Evolutionary conservation across 2,329 filamentous ascomycete species (phyloP).

Genomic region (Claviceps sp.): DNA sequence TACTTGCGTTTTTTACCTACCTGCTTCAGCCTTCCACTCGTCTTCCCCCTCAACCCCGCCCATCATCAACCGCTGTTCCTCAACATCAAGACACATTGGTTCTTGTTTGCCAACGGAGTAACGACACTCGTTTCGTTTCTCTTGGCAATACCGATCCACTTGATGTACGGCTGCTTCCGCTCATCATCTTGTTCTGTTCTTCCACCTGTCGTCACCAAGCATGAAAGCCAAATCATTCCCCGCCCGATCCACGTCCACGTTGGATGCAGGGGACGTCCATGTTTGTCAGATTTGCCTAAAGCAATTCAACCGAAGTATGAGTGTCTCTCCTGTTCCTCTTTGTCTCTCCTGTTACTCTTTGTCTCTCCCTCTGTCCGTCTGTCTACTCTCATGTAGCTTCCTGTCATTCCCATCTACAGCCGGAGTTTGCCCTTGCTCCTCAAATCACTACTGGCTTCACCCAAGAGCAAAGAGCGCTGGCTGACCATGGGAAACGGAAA

Average conservation of each 20-base stretch:
- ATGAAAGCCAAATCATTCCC: constrained; percentile 4
- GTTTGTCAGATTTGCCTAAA: constrained; percentile 8
- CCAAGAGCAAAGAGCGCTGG: neutral
- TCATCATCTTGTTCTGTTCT: neutral
- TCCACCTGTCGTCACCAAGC: neutral
- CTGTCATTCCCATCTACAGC: neutral
- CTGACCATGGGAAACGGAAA: neutral
- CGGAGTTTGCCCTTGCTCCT: neutral
- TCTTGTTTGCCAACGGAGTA: neutral
- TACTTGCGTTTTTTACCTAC: neutral
- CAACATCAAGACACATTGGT: neutral
- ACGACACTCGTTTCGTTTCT: neutral
- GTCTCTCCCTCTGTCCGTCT: neutral
- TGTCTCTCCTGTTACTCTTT: neutral
- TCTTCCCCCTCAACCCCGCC: neutral
- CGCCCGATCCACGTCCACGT: constrained; percentile 2
- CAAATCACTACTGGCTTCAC: neutral
- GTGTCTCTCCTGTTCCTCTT: neutral
- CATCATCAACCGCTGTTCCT: neutral
- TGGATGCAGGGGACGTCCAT: constrained; percentile 4
- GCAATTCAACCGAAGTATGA: constrained; percentile 6
- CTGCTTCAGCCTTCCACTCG: neutral
- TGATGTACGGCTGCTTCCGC: neutral
- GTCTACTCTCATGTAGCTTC: no score
- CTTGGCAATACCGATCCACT: neutral